Conservation (phyloP, 208 protist genomes). For the Trypanosoma conorhini region DNA sequence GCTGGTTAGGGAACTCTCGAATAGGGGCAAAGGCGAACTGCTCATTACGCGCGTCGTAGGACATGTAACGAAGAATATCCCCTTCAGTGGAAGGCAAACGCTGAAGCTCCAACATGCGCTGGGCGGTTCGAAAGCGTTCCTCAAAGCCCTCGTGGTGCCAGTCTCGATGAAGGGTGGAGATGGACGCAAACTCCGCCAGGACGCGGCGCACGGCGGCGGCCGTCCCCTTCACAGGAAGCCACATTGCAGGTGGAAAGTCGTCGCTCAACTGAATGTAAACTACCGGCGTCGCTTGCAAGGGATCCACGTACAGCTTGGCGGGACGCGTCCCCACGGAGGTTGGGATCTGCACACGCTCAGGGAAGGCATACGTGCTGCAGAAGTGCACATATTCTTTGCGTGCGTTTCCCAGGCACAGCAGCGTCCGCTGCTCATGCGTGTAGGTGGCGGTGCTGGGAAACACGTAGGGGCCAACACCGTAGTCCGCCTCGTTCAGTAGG, state of each 20-base stretch:
- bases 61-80: conserved; percentile 81
- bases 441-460: conserved; percentile 73
- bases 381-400: conserved; percentile 91
- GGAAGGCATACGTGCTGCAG: conserved; percentile 86
- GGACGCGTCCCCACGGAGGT: conserved; percentile 85
- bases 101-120: conserved; percentile 70
- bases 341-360: conserved; percentile 78
- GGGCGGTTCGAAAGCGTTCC: conserved; percentile 54
- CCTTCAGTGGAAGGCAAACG: conserved; percentile 50
- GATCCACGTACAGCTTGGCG: conserved; percentile 73
- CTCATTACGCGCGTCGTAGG: conserved; percentile 76
- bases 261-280: conserved; percentile 86
- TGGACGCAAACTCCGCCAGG: conserved; percentile 78
- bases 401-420: conserved; percentile 67
- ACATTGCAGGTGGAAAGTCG: conserved; percentile 88
- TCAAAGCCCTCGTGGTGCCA: conserved; percentile 72
- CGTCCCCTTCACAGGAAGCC: conserved; percentile 85
- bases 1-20: conserved; percentile 76
- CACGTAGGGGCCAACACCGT: conserved; percentile 62
- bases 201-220: conserved; percentile 79
- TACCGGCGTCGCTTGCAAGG: conserved; percentile 43
- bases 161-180: conserved; percentile 75
- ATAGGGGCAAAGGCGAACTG: conserved; percentile 74
- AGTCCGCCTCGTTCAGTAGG: conserved; percentile 67
- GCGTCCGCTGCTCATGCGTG: conserved; percentile 49